A percentile compares a stretch with the other conserved stretches of the same genome.
Evolutionary conservation across 306 rosid species (phyloP).

Genomic region (Glycine soja): DNA sequence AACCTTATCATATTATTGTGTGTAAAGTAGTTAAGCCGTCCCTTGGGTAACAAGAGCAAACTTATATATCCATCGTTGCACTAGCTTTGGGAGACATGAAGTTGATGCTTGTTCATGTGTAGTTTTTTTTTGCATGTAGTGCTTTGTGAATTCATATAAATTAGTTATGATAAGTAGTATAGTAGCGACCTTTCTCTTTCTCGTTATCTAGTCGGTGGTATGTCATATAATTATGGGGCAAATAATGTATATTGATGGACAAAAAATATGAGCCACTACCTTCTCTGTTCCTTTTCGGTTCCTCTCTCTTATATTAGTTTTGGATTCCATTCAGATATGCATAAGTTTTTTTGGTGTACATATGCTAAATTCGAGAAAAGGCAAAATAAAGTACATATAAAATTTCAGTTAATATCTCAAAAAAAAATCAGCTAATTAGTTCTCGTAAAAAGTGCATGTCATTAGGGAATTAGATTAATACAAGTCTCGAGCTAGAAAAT

Average conservation of each 20-base stretch:
- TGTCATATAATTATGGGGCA: background rate
- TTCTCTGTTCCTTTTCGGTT: background rate
- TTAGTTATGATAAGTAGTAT: conserved; percentile 3
- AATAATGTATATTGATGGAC: background rate
- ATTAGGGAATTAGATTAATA: no score
- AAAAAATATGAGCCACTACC: background rate
- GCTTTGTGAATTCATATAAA: conserved; percentile 16
- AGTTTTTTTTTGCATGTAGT: background rate
- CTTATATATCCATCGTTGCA: background rate
- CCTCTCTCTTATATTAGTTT: background rate
- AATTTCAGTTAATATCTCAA: background rate
- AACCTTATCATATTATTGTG: background rate
- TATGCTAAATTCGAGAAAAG: background rate
- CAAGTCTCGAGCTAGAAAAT: background rate
- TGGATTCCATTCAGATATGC: background rate
- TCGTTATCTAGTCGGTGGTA: conserved; percentile 17
- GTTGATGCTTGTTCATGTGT: conserved; percentile 7
- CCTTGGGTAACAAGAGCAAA: background rate
- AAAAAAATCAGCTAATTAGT: no score
- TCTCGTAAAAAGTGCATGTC: no score
- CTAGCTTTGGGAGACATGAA: conserved; percentile 12
- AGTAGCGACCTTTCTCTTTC: background rate
- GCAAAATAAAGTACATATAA: background rate
- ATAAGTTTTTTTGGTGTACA: no score
- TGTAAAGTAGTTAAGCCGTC: conserved; percentile 20